Percentiles rank a stretch among this genome's conserved stretches.
Conservation (phyloP, 192 early-diverging fungal genomes). For the Lunasporangiospora selenospora region DNA sequence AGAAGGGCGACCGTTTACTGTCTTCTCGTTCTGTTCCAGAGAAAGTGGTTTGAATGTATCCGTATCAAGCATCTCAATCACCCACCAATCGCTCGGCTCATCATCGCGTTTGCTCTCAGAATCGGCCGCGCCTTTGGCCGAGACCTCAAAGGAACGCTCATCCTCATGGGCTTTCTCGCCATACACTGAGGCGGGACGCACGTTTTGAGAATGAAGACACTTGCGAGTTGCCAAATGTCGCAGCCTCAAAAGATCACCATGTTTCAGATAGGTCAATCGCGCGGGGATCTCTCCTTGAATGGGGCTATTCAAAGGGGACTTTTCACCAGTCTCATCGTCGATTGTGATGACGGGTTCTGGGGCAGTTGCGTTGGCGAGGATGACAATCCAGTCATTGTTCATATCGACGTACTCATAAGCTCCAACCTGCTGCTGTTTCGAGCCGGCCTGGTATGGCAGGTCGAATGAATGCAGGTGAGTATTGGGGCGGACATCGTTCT, state of each 20-base stretch:
- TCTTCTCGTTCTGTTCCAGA: too few relatives aligned
- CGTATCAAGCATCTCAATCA: slow-evolving; percentile 68
- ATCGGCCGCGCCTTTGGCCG: slow-evolving; percentile 64
- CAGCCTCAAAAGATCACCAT: slow-evolving; percentile 81
- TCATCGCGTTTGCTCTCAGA: too few relatives aligned
- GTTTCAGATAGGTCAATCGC: slow-evolving; percentile 54
- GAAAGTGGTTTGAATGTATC: slow-evolving; percentile 46
- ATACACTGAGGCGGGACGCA: too few relatives aligned
- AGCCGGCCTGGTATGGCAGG: slow-evolving; percentile 59
- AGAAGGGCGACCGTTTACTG: too few relatives aligned
- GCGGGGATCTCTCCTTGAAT: slow-evolving; percentile 29
- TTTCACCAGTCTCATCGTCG: slow-evolving; percentile 8
- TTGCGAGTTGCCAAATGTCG: slow-evolving; percentile 62
- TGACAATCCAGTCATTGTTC: slow-evolving; percentile 68
- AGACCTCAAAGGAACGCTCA: slow-evolving; percentile 11
- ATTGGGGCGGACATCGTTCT: slow-evolving; percentile 48
- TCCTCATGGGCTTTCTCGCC: too few relatives aligned
- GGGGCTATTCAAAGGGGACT: too few relatives aligned
- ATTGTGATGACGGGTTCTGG: too few relatives aligned
- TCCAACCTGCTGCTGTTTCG: slow-evolving; percentile 73
- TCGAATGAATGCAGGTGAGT: slow-evolving; percentile 65
- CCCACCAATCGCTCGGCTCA: slow-evolving; percentile 90
- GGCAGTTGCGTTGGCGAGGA: slow-evolving; percentile 44
- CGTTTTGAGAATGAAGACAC: slow-evolving; percentile 72
- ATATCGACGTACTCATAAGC: slow-evolving; percentile 66